Evolutionary conservation across 106 monocot species (phyloP).

Genomic region (Narthecium ossifragum): DNA sequence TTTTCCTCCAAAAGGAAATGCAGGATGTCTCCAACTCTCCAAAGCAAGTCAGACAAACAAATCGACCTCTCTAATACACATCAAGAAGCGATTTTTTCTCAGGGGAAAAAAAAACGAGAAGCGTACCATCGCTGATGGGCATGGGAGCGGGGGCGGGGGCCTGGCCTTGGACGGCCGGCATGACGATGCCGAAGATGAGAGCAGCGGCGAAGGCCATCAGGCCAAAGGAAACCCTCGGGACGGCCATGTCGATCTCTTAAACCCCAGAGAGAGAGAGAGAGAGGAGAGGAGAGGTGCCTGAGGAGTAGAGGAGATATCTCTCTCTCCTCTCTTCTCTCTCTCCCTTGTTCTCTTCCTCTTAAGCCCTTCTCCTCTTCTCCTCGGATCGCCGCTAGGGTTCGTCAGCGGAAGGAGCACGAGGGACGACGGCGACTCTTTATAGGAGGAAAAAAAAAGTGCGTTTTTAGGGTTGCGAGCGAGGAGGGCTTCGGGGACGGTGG

Average conservation of each 20-base stretch:
- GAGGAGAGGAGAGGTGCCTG: background rate
- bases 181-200: slow-evolving; percentile 3
- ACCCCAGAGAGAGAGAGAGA: background rate
- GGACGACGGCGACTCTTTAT: too few relatives aligned
- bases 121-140: slow-evolving; percentile 31
- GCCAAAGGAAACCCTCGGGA: background rate
- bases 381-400: too few relatives aligned
- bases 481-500: too few relatives aligned
- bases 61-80: too few relatives aligned
- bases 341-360: background rate
- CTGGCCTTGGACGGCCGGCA: slow-evolving; percentile 24
- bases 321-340: background rate
- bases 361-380: too few relatives aligned
- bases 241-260: background rate
- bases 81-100: too few relatives aligned
- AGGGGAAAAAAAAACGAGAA: background rate
- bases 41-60: background rate
- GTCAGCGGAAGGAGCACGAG: too few relatives aligned
- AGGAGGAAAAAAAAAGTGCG: too few relatives aligned
- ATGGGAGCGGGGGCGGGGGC: slow-evolving; percentile 34
- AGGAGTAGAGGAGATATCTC: too few relatives aligned
- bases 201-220: slow-evolving; percentile 9
- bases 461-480: too few relatives aligned
- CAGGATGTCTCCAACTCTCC: background rate
- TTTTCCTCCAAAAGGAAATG: too few relatives aligned